Evolutionary conservation across 305 asterid species (phyloP).

Genomic region (Lippia alba): DNA sequence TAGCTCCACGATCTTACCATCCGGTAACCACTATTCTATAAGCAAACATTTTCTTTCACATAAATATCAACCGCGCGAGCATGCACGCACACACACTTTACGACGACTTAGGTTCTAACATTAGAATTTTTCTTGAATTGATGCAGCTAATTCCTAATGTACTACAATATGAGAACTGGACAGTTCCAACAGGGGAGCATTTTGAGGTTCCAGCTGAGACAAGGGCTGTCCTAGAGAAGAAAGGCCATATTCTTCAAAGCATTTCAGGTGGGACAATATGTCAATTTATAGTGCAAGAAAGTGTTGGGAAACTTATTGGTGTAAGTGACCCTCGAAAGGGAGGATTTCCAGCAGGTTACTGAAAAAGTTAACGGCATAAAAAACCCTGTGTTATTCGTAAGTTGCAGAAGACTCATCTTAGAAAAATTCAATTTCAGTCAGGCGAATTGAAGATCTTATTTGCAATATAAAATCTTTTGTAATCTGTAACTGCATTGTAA

Average conservation of each 20-base stretch:
- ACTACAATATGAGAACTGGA: constrained; percentile 74
- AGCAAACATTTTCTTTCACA: not conserved
- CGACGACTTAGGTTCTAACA: too few species aligned
- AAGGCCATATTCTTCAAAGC: constrained; percentile 62
- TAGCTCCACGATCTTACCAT: constrained; percentile 72
- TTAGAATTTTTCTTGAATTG: too few species aligned
- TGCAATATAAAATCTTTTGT: too few species aligned
- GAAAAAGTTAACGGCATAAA: too few species aligned
- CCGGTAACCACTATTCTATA: constrained; percentile 42
- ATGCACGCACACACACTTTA: too few species aligned
- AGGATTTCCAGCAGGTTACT: constrained; percentile 73
- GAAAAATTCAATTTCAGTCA: too few species aligned
- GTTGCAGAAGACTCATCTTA: too few species aligned
- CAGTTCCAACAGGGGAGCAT: constrained; percentile 60
- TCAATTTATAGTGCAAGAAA: constrained; percentile 62
- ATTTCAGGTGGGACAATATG: constrained; percentile 64
- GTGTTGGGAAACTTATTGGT: constrained; percentile 49
- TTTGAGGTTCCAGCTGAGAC: constrained; percentile 54
- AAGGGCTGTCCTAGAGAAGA: constrained; percentile 46
- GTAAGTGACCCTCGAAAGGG: constrained; percentile 87
- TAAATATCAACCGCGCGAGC: too few species aligned
- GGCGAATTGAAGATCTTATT: too few species aligned
- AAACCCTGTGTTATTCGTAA: too few species aligned
- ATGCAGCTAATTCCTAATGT: constrained; percentile 69
- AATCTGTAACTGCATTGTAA: too few species aligned